A percentile compares a stretch with the other conserved stretches of the same genome.
These are phyloP conservation scores for Citrus medica DNA, from an alignment of 345 rosid genomes.

Conservation along the genomic window DNA sequence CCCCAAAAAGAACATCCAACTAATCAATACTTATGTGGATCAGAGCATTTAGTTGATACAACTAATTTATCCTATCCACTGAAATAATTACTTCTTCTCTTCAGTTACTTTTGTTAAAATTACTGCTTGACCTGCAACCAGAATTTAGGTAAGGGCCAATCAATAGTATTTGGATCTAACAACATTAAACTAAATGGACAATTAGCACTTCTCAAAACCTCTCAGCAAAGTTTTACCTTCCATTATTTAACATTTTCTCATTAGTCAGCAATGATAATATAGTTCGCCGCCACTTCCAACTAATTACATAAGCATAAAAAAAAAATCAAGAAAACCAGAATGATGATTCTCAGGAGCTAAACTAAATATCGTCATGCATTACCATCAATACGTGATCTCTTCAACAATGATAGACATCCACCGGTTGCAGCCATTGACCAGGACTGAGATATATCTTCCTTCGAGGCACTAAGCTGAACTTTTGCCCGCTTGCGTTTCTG, in stretches of 20 bases:
- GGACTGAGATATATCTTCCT: conserved; percentile 43
- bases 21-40: not conserved
- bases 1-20: not conserved
- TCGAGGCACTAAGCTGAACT: conserved; percentile 43
- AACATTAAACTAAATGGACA: not conserved
- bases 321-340: conserved; percentile 1
- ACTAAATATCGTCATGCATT: conserved; percentile 15
- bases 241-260: not conserved
- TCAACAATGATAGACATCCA: conserved; percentile 79
- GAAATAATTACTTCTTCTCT: not conserved
- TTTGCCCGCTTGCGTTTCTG: conserved; percentile 64
- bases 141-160: not conserved
- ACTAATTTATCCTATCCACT: conserved; percentile 3
- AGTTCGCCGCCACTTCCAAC: not conserved
- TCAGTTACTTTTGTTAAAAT: not conserved
- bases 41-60: not conserved
- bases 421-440: conserved; percentile 40
- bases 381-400: conserved; percentile 67
- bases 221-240: not conserved
- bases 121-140: too few relatives aligned
- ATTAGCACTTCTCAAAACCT: not conserved
- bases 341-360: not conserved
- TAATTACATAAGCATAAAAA: not conserved
- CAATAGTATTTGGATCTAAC: not conserved
- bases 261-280: too few relatives aligned